These are phyloP conservation scores for Nakaseomyces kungkrabaensis DNA, from an alignment of 1,139 yeast species.

Conservation along the genomic window DNA sequence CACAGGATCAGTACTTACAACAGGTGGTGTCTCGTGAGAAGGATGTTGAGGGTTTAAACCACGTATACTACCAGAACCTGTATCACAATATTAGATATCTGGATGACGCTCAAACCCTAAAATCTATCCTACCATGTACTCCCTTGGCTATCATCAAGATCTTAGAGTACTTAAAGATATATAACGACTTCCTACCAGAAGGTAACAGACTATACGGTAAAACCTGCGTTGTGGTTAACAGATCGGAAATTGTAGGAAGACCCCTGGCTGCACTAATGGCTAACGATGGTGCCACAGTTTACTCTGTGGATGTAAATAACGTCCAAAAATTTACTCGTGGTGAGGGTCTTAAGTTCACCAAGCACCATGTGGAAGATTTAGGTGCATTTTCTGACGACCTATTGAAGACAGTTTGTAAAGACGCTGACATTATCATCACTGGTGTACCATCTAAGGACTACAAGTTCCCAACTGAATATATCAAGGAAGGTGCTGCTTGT, in stretches of 20 bases:
- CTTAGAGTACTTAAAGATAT: slow-evolving; percentile 79
- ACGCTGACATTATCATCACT: slow-evolving; percentile 85
- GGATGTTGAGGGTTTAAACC: slow-evolving; percentile 93
- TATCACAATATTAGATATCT: slow-evolving; percentile 83
- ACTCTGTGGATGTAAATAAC: slow-evolving; percentile 79
- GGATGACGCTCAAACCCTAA: slow-evolving; percentile 58
- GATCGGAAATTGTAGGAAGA: slow-evolving; percentile 94
- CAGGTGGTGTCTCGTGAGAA: slow-evolving; percentile 76
- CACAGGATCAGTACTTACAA: slow-evolving; percentile 90
- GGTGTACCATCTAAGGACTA: slow-evolving; percentile 83
- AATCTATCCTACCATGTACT: slow-evolving; percentile 90
- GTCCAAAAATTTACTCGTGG: slow-evolving; percentile 91
- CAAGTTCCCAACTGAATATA: slow-evolving; percentile 74
- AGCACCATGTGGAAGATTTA: slow-evolving; percentile 76
- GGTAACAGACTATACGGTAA: slow-evolving; percentile 92
- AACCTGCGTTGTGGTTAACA: slow-evolving; percentile 77
- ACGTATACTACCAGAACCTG: slow-evolving; percentile 83
- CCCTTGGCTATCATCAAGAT: slow-evolving; percentile 92
- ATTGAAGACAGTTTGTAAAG: slow-evolving; percentile 55
- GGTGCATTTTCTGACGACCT: slow-evolving; percentile 35
- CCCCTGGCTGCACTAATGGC: slow-evolving; percentile 94
- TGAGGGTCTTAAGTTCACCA: slow-evolving; percentile 69
- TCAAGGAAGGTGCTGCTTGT: slow-evolving; percentile 81
- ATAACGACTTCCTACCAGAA: slow-evolving; percentile 68
- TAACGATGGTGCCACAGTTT: slow-evolving; percentile 94